Evolutionary conservation across 768 basidiomycete species (phyloP), one percentile per base, ranked within the genome.

Genomic region (Paxillus rubicundulus): DNA sequence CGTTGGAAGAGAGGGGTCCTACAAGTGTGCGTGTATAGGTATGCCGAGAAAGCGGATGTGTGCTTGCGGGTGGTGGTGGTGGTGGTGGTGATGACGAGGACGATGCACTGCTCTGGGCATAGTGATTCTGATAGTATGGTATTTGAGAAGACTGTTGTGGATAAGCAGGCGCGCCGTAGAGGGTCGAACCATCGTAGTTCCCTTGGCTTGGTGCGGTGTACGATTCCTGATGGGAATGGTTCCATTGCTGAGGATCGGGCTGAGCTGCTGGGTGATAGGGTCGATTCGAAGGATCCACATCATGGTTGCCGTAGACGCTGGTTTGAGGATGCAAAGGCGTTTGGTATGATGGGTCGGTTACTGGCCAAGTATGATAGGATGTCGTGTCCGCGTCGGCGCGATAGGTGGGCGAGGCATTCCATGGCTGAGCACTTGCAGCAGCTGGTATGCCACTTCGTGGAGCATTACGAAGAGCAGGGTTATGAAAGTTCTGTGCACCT

Each of bases 1-100:
- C 94, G 65, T 91, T 90, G 28, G 92, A 84, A 16, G 87, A 87
- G 14, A 96, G 77, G 1, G 92, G 89, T 9, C 95, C 95, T 52
- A 97, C 91, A 7, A 97, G 81, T 2, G 93, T 94, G 47, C 92
- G 82, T 10, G 90, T 90, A 69, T 90, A 93, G 5, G 83, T 76
- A 59, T 87, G 80, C 50, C 84, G 77, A n/a, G 85, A 78, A 50
- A 81, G 70, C 49, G 83, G 74, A 38, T 76, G 72, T 36, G 73
- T 60, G 10, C 27, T 47, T 24, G 69, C 52, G 41, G 70, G 64
- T 42, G 72, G 70, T 16, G 69, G 64, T 41, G 70, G 64, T 42
- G 72, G 70, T 16, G 69, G 64, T 42, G 72, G 70, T 16, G 69
- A 61, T 45, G 69, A 62, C 42, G 62, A 50, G 4, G 62, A 53